A percentile compares a stretch with the other conserved stretches of the same genome.
Conservation (phyloP, 2,329 filamentous ascomycete species). For the Xylariaceae sp. region DNA sequence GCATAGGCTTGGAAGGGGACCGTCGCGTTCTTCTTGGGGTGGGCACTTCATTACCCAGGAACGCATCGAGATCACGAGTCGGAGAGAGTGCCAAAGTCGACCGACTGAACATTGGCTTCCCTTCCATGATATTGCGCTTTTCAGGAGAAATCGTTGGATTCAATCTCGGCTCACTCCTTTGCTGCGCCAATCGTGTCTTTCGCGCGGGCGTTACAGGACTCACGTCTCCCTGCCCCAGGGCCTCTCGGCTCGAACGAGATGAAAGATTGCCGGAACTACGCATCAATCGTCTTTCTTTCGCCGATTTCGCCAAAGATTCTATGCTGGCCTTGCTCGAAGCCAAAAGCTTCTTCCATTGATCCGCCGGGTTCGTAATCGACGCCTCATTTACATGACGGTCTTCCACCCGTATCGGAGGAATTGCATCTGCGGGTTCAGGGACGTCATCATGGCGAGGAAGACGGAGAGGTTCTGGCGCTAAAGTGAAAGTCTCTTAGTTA, state of each 20-base stretch:
- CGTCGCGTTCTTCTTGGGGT: slow-evolving; percentile 13
- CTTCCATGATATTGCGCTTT: slow-evolving; percentile 17
- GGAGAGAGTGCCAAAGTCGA: background rate
- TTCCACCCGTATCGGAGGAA: background rate
- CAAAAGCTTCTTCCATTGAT: slow-evolving; percentile 21
- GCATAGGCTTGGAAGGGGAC: slow-evolving; percentile 25
- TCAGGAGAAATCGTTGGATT: slow-evolving; percentile 16
- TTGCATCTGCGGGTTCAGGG: background rate
- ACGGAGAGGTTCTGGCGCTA: background rate
- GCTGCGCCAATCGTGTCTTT: slow-evolving; percentile 17
- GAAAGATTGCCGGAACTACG: slow-evolving; percentile 13
- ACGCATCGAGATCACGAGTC: background rate
- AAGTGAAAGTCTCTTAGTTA: background rate
- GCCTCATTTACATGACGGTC: background rate
- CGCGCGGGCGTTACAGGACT: slow-evolving; percentile 17
- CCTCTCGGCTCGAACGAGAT: slow-evolving; percentile 17
- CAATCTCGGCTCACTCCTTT: slow-evolving; percentile 8
- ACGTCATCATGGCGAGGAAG: background rate
- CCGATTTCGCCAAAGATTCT: slow-evolving; percentile 21
- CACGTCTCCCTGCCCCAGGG: background rate
- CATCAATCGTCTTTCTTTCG: slow-evolving; percentile 25
- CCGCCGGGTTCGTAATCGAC: slow-evolving; percentile 1
- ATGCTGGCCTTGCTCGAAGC: slow-evolving; percentile 24
- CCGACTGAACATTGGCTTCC: slow-evolving; percentile 2
- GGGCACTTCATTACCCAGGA: background rate